A percentile compares a stretch with the other conserved stretches of the same genome.
phyloP scores from a whole-genome alignment of 2,329 filamentous ascomycete species.

The Xylaria multiplex region DNA sequence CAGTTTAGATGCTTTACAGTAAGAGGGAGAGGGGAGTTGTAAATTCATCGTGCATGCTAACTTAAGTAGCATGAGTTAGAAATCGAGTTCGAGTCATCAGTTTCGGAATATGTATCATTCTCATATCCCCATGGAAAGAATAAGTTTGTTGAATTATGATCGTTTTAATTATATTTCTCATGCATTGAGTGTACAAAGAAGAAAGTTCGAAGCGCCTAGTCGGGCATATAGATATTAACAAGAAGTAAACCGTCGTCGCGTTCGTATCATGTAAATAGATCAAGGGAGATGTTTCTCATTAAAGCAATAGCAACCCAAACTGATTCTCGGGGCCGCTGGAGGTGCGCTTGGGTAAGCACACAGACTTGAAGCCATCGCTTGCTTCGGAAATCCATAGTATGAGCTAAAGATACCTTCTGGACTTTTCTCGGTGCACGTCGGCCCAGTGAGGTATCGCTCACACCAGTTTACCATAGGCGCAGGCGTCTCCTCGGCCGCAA shows the following conservation, averaged over 20 bases:
- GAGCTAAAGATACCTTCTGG: conserved; percentile 21
- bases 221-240: not conserved
- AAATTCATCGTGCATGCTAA: too few species aligned
- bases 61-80: too few species aligned
- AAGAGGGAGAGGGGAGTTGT: too few species aligned
- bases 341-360: conserved; percentile 22
- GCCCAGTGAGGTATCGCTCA: conserved; percentile 15
- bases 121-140: too few species aligned
- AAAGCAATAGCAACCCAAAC: conserved; percentile 22
- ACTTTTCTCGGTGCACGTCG: not conserved
- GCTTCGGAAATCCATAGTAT: conserved; percentile 21
- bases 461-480: conserved; percentile 24
- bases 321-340: conserved; percentile 14
- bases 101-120: too few species aligned
- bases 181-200: too few species aligned
- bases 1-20: too few species aligned
- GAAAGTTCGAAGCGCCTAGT: too few species aligned
- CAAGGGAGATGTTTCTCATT: conserved; percentile 10
- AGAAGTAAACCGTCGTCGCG: not conserved
- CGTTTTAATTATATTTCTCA: too few species aligned
- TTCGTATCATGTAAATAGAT: conserved; percentile 16
- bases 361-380: conserved; percentile 12
- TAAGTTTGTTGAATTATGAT: too few species aligned
- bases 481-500: conserved; percentile 4
- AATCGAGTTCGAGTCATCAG: too few species aligned